Evolutionary conservation across 2,329 filamentous ascomycete genomes (phyloP), one percentile per base, ranked within the genome.

Genomic region (Claviceps lovelessii): DNA sequence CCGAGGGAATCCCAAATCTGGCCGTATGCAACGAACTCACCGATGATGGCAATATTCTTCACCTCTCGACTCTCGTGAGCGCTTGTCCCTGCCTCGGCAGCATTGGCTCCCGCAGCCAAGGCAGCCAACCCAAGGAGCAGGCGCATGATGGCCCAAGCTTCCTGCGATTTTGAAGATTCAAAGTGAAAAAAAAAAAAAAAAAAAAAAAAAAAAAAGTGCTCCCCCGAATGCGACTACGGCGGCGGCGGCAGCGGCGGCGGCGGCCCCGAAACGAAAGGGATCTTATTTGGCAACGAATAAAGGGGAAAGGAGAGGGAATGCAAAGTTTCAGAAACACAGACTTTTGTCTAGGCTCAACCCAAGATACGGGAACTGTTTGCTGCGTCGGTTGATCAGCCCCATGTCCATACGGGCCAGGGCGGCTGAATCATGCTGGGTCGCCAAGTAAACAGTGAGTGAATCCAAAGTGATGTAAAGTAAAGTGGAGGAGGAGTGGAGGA

Each of bases 1-100:
- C 4, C n/a, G 6, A 28, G 2, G 19, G 31, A 33, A 10, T 10
- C 10, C 17, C 5, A 19, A 28, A 46, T 28, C 19, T 28, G 44
- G 19, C 11, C 17, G 11, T 11, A 9, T 31, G 37, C 17, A 44
- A 65, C 67, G n/a, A n/a, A n/a, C n/a, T 57, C 54, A 70, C 68
- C 68, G 44, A 70, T 69, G 19, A 70, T 67, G 33, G 68, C 68
- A 49, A 70, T 62, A 54, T 69, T 70, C 56, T 63, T 66, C 23
- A 66, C 61, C 46, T 63, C 55, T 29, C 52, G 50, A 9, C 28
- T 51, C 45, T 54, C 49, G 13, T 55, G 44, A 35, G 54, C 49
- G 45, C 46, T 54, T 13, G 59, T 52, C 35, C 51, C 56, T 49
- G 49, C 54, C 39, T 58, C 39, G 42, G 51, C 57, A n/a, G 61